Percentiles rank a stretch among this genome's conserved stretches.
phyloP scores from a whole-genome alignment of 2,329 filamentous ascomycete genomes.

The Thermothelomyces thermophilus region DNA sequence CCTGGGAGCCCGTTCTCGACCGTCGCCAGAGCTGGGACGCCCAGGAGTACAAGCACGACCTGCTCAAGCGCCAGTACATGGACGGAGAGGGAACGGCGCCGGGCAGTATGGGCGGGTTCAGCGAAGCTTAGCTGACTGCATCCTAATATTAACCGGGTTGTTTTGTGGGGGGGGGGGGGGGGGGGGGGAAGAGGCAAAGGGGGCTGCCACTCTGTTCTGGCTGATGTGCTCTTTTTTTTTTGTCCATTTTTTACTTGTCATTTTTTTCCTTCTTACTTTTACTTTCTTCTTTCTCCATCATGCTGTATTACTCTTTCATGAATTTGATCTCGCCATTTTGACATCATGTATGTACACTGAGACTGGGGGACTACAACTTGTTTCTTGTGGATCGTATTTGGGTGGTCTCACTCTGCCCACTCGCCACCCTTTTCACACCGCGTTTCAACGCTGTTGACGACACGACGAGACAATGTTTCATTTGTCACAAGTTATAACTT shows the following conservation, averaged over 20 bases:
- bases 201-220: background rate
- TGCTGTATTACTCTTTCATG: background rate
- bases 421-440: background rate
- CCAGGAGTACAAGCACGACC: slow-evolving; percentile 47
- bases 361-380: no score
- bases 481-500: no score
- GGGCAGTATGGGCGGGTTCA: slow-evolving; percentile 1
- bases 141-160: no score
- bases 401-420: no score
- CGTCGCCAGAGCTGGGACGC: slow-evolving; percentile 47
- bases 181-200: no score
- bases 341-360: no score
- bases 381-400: no score
- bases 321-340: background rate
- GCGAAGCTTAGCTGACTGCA: background rate
- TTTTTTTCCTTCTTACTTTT: background rate
- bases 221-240: background rate
- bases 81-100: slow-evolving; percentile 19
- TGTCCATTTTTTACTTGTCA: background rate
- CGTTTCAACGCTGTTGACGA: background rate
- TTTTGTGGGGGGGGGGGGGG: background rate
- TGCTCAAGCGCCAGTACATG: slow-evolving; percentile 45
- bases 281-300: background rate
- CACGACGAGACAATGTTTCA: background rate
- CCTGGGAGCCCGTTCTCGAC: slow-evolving; percentile 43